A percentile compares a stretch with the other conserved stretches of the same genome.
Evolutionary conservation across 1,284 basidiomycete genomes (phyloP).

Genomic region (Cerrena zonata): DNA sequence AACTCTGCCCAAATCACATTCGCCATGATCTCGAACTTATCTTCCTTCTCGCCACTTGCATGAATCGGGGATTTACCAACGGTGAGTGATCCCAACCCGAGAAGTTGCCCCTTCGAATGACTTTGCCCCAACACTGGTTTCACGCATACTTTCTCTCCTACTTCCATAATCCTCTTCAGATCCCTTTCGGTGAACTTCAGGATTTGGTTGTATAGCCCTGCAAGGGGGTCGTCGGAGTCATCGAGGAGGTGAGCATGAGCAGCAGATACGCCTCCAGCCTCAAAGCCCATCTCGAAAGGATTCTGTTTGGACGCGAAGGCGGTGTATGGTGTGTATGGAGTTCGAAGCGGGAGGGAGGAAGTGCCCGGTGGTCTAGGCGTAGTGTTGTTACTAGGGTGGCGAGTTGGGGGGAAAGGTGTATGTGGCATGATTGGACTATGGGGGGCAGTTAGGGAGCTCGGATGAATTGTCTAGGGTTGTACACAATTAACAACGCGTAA

Average conservation of each 20-base stretch:
- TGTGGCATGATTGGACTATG: slow-evolving; percentile 71
- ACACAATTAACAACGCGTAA: slow-evolving; percentile 5
- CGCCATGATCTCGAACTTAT: slow-evolving; percentile 75
- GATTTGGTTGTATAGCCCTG: slow-evolving; percentile 73
- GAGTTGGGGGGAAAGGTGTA: slow-evolving; percentile 49
- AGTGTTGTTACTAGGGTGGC: neutral
- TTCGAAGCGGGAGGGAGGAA: slow-evolving; percentile 40
- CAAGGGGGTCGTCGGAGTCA: slow-evolving; percentile 60
- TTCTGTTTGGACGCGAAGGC: slow-evolving; percentile 53
- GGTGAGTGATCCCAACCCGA: neutral
- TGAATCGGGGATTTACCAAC: neutral
- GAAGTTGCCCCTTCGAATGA: slow-evolving; percentile 4
- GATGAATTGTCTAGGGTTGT: slow-evolving; percentile 57
- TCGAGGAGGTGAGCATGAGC: slow-evolving; percentile 48
- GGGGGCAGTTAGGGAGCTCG: slow-evolving; percentile 60
- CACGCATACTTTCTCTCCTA: slow-evolving; percentile 62
- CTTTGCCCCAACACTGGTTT: slow-evolving; percentile 33
- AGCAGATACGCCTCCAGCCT: slow-evolving; percentile 12
- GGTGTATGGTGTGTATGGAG: slow-evolving; percentile 62
- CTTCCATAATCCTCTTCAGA: slow-evolving; percentile 66
- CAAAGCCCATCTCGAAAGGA: slow-evolving; percentile 32
- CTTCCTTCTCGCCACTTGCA: slow-evolving; percentile 14
- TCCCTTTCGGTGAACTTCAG: slow-evolving; percentile 76
- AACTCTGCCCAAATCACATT: slow-evolving; percentile 87
- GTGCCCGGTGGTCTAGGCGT: slow-evolving; percentile 16